Base-by-base conservation (phyloP, 306 rosid species). In the Macrotyloma uniflorum region DNA sequence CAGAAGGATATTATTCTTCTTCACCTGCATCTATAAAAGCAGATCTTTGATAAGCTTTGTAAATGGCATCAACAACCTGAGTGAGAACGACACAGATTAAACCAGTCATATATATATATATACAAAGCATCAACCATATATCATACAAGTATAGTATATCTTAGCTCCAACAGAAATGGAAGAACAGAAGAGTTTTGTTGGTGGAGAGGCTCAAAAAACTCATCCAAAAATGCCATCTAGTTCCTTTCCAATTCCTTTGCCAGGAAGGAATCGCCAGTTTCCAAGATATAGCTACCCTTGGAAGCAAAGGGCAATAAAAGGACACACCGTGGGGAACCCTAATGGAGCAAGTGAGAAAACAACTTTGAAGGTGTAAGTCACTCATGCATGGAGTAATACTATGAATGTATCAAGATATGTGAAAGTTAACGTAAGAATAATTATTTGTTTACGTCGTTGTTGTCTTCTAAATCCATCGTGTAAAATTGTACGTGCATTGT, bases 161-260 rank as follows among this genome's bases (percentile, higher is more conserved):
- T 43, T 24, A 30, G 42, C 0, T 33, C 40, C 70, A 64, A 43
- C 47, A 67, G 0, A 67, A 65, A 6, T 12, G 58, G 68, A 67
- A 38, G 75, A 53, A 26, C 8, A 26, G 4, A 78, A 68, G 36
- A 47, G 61, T 19, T 42, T 55, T 42, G 53, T 14, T 24, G 55
- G 38, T 14, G 74, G 69, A 49, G 77, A 82, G 46, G 38, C 55
- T 59, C 73, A 57, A 47, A 72, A 78, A 28, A 13, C 12, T 54
- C 70, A 70, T 32, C 83, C 83, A 78, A 58, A 20, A 57, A 79
- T 79, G 80, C 74, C 67, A 13, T 12, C 83, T 1, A 67, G 19
- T 36, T 49, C 80, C 0, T 74, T 74, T 30, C 77, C 78, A 35
- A 58, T 67, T 67, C 86, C 86, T 38, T 46, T 83, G 28, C 86